Percentiles rank a stretch among this genome's conserved stretches.
Conservation (phyloP, 805 yeast genomes). For the Candida nanaspora region DNA sequence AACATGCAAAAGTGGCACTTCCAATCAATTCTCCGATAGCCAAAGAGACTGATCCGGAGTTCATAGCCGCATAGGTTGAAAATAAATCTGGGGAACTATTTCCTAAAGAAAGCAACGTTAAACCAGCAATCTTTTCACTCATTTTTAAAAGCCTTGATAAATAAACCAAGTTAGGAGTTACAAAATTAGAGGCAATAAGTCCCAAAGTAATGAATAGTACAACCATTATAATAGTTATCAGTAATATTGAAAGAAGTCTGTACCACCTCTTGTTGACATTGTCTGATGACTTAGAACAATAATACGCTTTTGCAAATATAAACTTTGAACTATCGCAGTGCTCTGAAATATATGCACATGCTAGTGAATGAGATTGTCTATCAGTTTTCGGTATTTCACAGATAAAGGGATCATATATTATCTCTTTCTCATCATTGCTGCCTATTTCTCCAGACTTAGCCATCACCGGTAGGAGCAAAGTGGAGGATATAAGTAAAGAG, state of each 20-base stretch:
- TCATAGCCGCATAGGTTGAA: slow-evolving; percentile 78
- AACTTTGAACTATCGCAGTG: slow-evolving; percentile 14
- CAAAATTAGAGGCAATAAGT: slow-evolving; percentile 69
- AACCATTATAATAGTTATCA: slow-evolving; percentile 13
- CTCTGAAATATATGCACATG: slow-evolving; percentile 14
- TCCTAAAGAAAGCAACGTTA: slow-evolving; percentile 84
- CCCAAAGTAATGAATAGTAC: slow-evolving; percentile 61
- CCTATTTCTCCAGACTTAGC: background rate
- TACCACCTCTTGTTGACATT: background rate
- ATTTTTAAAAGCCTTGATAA: slow-evolving; percentile 56
- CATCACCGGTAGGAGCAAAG: background rate
- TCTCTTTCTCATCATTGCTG: background rate
- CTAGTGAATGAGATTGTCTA: slow-evolving; percentile 3
- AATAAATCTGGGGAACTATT: slow-evolving; percentile 90
- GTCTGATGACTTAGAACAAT: slow-evolving; percentile 10
- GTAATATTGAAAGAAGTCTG: slow-evolving; percentile 2
- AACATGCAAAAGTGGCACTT: slow-evolving; percentile 44
- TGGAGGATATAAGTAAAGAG: background rate
- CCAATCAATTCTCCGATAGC: slow-evolving; percentile 51
- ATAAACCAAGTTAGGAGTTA: slow-evolving; percentile 71
- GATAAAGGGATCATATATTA: background rate
- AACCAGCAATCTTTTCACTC: slow-evolving; percentile 75
- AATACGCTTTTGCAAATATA: slow-evolving; percentile 17
- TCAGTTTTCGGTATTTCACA: background rate
- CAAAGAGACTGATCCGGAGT: slow-evolving; percentile 48